A percentile compares a stretch with the other conserved stretches of the same genome.
Conservation (phyloP, 169 alveolate species). For the Cryptosporidium baileyi region DNA sequence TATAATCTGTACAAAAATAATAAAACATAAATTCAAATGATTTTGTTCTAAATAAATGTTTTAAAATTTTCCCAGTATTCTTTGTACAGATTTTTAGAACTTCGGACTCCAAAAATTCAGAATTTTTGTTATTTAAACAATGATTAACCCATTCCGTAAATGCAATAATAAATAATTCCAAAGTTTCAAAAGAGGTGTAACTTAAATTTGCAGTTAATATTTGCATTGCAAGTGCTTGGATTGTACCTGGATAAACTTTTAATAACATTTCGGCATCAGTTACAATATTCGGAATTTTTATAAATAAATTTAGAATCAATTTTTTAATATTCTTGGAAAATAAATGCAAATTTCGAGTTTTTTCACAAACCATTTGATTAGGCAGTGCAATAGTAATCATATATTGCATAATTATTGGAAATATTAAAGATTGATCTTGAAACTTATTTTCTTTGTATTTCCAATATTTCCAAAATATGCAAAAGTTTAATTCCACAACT, state of each 20-base stretch:
- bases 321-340: not conserved
- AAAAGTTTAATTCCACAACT: not conserved
- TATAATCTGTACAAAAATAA: not conserved
- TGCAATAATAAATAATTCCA: not conserved
- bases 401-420: conserved; percentile 22
- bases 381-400: conserved; percentile 29
- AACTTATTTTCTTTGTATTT: not conserved
- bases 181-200: not conserved
- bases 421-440: not conserved
- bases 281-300: conserved; percentile 18
- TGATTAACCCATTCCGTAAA: conserved; percentile 23
- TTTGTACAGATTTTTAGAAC: not conserved
- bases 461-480: conserved; percentile 42
- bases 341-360: not conserved
- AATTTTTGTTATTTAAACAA: not conserved
- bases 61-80: conserved; percentile 31
- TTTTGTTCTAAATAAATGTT: not conserved
- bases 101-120: not conserved
- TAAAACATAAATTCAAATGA: not conserved
- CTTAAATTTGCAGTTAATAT: not conserved
- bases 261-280: not conserved
- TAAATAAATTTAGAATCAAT: not conserved
- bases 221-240: conserved; percentile 21
- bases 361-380: not conserved
- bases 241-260: conserved; percentile 34